Percentiles rank a stretch among this genome's conserved stretches.
phyloP scores from a whole-genome alignment of 169 alveolate species.

The Plasmodium adleri region DNA sequence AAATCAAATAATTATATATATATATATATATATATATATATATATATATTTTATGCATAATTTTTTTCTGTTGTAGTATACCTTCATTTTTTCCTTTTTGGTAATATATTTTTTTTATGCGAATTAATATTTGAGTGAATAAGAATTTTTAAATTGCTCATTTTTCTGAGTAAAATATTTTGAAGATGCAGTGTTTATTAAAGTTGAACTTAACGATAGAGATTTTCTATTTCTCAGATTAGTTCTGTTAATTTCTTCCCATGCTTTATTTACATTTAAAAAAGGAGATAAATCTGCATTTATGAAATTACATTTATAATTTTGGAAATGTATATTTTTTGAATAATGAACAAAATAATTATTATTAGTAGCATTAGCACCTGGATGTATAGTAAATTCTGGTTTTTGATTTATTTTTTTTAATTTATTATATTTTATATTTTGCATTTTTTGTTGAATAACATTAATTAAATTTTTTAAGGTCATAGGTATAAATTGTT shows the following conservation, averaged over 20 bases:
- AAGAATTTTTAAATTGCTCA: constrained; percentile 37
- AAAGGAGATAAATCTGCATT: constrained; percentile 74
- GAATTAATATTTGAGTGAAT: constrained; percentile 21
- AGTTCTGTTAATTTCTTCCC: constrained; percentile 82
- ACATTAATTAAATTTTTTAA: constrained; percentile 83
- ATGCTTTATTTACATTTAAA: constrained; percentile 83
- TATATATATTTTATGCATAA: not conserved
- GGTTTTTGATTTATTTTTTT: constrained; percentile 85
- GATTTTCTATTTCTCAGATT: constrained; percentile 50
- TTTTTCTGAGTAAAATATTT: constrained; percentile 27
- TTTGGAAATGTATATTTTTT: constrained; percentile 75
- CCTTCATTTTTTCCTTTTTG: not conserved
- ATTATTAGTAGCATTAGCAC: constrained; percentile 84
- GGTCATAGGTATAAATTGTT: constrained; percentile 36
- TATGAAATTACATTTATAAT: constrained; percentile 40
- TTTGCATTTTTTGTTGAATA: constrained; percentile 79
- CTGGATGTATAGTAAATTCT: constrained; percentile 88
- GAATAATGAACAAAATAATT: constrained; percentile 84
- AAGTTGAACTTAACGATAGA: constrained; percentile 40
- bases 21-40: not conserved
- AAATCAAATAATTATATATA: not conserved
- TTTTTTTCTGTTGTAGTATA: not conserved
- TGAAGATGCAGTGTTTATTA: constrained; percentile 36
- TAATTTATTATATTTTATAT: constrained; percentile 82
- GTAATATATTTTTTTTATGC: not conserved